Percentiles rank a stretch among this genome's conserved stretches.
Conservation (phyloP, 1,284 basidiomycete species). For the Coniferiporia weirii region DNA sequence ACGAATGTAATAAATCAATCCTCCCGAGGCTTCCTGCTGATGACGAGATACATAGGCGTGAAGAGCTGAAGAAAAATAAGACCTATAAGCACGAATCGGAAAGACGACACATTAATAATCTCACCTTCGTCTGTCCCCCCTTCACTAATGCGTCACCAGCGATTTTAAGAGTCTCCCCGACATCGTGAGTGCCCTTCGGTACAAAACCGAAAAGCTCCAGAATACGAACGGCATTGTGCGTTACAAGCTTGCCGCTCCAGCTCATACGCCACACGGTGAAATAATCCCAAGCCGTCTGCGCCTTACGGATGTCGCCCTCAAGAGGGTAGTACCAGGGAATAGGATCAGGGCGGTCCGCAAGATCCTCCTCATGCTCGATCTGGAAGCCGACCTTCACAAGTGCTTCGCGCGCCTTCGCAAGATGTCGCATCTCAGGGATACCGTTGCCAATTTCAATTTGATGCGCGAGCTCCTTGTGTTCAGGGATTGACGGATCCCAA, state of each 20-base stretch:
- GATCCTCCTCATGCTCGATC: conserved; percentile 90
- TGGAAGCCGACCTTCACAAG: conserved; percentile 84
- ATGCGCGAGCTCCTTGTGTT: conserved; percentile 91
- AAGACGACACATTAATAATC: conserved; percentile 21
- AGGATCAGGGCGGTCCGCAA: conserved; percentile 80
- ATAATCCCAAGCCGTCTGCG: conserved; percentile 92
- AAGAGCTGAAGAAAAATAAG: conserved; percentile 49
- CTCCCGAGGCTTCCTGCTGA: conserved; percentile 56
- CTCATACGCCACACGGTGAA: conserved; percentile 88
- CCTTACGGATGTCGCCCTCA: conserved; percentile 88
- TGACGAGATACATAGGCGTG: conserved; percentile 74
- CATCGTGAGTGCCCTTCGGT: conserved; percentile 91
- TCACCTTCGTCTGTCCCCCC: conserved; percentile 83
- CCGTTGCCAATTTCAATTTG: conserved; percentile 91
- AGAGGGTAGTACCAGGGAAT: conserved; percentile 97
- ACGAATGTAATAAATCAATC: neutral
- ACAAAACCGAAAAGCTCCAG: conserved; percentile 79
- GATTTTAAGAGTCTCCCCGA: conserved; percentile 85
- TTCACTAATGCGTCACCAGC: conserved; percentile 78
- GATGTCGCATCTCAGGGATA: conserved; percentile 94
- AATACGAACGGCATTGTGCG: conserved; percentile 74
- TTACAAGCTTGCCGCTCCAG: conserved; percentile 81
- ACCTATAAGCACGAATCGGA: conserved; percentile 1
- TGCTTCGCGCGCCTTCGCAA: conserved; percentile 71
- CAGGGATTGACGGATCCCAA: conserved; percentile 84